Conservation (phyloP, 1,139 yeast species). For the Candida albicans region DNA sequence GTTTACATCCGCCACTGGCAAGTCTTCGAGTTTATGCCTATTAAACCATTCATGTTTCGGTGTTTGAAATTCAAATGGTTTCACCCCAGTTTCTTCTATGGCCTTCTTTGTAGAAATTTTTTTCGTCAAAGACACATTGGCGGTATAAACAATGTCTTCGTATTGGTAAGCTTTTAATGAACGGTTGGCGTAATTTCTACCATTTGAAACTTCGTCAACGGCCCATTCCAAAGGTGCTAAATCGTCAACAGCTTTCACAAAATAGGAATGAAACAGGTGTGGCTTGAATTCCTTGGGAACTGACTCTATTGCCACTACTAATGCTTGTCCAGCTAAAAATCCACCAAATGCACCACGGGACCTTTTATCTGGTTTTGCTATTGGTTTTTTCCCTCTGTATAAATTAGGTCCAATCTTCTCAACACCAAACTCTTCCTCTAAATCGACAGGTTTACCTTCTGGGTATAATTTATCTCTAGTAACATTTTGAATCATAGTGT, state of each 20-base stretch:
- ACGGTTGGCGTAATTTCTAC: slow-evolving; percentile 36
- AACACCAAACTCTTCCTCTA: slow-evolving; percentile 23
- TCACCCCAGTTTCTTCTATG: slow-evolving; percentile 15
- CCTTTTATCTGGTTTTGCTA: slow-evolving; percentile 30
- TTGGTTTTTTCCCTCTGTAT: slow-evolving; percentile 32
- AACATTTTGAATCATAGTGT: slow-evolving; percentile 6
- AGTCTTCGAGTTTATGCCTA: slow-evolving; percentile 18
- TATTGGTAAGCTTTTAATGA: slow-evolving; percentile 30
- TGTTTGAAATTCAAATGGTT: slow-evolving; percentile 37
- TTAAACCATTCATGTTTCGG: slow-evolving; percentile 32
- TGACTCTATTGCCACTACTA: slow-evolving; percentile 37
- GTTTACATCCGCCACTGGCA: slow-evolving; percentile 18
- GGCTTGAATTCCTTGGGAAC: slow-evolving; percentile 36
- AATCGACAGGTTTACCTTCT: slow-evolving; percentile 9
- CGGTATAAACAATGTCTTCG: slow-evolving; percentile 30
- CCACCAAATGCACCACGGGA: slow-evolving; percentile 47
- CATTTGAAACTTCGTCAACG: slow-evolving; percentile 33
- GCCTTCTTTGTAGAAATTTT: slow-evolving; percentile 24
- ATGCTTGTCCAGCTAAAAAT: slow-evolving; percentile 40
- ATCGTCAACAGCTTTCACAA: slow-evolving; percentile 39
- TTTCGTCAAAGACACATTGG: slow-evolving; percentile 36
- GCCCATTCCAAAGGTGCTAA: slow-evolving; percentile 27
- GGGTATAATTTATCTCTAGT: slow-evolving; percentile 1
- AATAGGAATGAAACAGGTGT: slow-evolving; percentile 44
- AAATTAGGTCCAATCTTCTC: slow-evolving; percentile 20